Conservation (phyloP, 2,329 filamentous ascomycete species). For the Penicillium concentricum region DNA sequence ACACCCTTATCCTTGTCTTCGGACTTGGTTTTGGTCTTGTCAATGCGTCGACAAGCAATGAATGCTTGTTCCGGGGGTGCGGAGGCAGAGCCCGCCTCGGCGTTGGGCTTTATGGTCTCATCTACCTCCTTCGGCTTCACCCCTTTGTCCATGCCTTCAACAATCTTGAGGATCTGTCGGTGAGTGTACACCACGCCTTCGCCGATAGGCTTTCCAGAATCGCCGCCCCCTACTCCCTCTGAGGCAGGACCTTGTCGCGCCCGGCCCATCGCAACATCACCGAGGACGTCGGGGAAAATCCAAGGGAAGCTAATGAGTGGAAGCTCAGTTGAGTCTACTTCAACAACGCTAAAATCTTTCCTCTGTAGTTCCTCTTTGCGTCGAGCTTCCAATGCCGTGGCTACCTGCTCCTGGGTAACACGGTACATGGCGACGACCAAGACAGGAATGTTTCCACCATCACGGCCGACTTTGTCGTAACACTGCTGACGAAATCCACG, state of each 20-base stretch:
- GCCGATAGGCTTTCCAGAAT: not conserved
- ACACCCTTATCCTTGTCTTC: not conserved
- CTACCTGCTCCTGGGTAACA: slow-evolving; percentile 71
- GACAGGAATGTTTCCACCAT: slow-evolving; percentile 60
- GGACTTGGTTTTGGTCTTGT: not conserved
- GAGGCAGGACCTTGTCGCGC: slow-evolving; percentile 19
- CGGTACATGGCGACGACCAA: slow-evolving; percentile 88
- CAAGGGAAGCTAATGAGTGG: slow-evolving; percentile 93
- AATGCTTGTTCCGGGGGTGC: not conserved
- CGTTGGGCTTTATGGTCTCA: not conserved
- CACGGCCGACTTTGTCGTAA: slow-evolving; percentile 61
- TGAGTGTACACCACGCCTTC: not conserved
- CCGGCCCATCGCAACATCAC: slow-evolving; percentile 60
- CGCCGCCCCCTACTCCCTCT: not conserved
- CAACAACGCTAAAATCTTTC: slow-evolving; percentile 8
- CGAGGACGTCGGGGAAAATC: slow-evolving; percentile 75
- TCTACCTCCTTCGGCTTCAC: not conserved
- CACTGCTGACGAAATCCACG: slow-evolving; percentile 68
- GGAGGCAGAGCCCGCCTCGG: not conserved
- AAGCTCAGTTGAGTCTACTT: slow-evolving; percentile 47
- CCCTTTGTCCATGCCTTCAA: not conserved
- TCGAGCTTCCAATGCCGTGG: slow-evolving; percentile 56
- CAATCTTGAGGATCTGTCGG: not conserved
- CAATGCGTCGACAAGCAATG: not conserved
- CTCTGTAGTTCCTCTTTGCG: slow-evolving; percentile 21